These are phyloP conservation scores for Thuidium tamariscinum DNA, from an alignment of 225 moss, liverwort and hornwort species.

Conservation along the genomic window DNA sequence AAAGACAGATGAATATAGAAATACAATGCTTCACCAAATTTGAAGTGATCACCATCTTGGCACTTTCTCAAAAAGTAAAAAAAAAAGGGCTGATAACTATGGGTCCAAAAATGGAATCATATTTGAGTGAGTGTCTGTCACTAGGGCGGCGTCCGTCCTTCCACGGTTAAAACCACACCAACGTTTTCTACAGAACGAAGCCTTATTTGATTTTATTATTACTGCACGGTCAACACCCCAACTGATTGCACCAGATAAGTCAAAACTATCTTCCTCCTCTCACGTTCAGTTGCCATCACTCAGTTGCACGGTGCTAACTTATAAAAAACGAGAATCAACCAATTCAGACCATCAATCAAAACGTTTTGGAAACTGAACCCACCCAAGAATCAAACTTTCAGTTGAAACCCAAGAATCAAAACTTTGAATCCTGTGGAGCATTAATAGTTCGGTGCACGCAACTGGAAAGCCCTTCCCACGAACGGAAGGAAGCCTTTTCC, in stretches of 20 bases:
- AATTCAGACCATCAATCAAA: background rate
- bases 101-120: background rate
- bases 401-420: background rate
- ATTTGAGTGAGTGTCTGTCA: background rate
- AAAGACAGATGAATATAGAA: too few relatives aligned
- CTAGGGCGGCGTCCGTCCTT: rapidly evolving
- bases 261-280: background rate
- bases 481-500: background rate
- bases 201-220: background rate
- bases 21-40: too few relatives aligned
- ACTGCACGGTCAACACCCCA: background rate
- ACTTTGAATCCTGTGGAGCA: background rate
- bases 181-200: too few relatives aligned
- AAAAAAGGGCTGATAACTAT: too few relatives aligned
- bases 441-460: background rate
- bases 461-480: background rate
- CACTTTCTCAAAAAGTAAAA: too few relatives aligned
- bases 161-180: background rate
- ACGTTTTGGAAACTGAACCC: background rate
- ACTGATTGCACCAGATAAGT: background rate
- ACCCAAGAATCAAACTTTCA: background rate
- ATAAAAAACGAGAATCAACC: background rate
- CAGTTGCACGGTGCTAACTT: too few relatives aligned
- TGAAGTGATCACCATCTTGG: too few relatives aligned
- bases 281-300: background rate